Evolutionary conservation across 1,284 basidiomycete species (phyloP), one percentile per base, ranked within the genome.

Genomic region (Tilletia walkeri): DNA sequence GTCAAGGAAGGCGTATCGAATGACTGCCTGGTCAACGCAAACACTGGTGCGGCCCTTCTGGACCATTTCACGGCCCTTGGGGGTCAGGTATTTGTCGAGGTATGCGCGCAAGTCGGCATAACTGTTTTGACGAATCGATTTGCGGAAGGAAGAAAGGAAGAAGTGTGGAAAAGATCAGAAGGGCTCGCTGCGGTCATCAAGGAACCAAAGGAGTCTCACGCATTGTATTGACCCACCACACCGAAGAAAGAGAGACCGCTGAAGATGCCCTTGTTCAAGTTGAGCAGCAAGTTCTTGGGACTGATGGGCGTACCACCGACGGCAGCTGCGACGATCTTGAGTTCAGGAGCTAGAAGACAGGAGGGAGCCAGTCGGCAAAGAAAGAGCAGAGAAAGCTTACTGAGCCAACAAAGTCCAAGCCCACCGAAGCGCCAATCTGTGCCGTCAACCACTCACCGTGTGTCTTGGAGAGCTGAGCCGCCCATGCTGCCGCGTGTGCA

Each of bases 271-370:
- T 65, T 65, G 61, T 10, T 65, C 18, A 65, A n/a, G 18, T 20
- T 41, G 61, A 41, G 38, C 10, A 70, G 41, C 3, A 53, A 18
- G 20, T 49, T 50, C 39, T 36, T 63, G 41, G 68, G 59, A 50
- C 63, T 30, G 6, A 68, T 47, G 30, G 69, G 69, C 14, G 30
- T 14, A 14, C 67, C 69, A 36, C 69, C 69, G 67, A 38, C 36
- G 24, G 45, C 63, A 36, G 50, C 63, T 20, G 67, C 72, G 41
- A 73, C 47, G 30, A 73, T 69, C 30, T 72, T 72, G 41, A 73
- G 49, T 34, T 73, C 72, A 2, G 66, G 54, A 38, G 72, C 41
- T 45, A 45, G 41, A 45, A 45, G 9, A 45, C 14, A 45, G 41
- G 41, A 45, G 14, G 41, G 14, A 45, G 41, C 14, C 24, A 30